A percentile compares a stretch with the other conserved stretches of the same genome.
Conservation (phyloP, 768 basidiomycete species). For the Cystofilobasidium macerans region DNA sequence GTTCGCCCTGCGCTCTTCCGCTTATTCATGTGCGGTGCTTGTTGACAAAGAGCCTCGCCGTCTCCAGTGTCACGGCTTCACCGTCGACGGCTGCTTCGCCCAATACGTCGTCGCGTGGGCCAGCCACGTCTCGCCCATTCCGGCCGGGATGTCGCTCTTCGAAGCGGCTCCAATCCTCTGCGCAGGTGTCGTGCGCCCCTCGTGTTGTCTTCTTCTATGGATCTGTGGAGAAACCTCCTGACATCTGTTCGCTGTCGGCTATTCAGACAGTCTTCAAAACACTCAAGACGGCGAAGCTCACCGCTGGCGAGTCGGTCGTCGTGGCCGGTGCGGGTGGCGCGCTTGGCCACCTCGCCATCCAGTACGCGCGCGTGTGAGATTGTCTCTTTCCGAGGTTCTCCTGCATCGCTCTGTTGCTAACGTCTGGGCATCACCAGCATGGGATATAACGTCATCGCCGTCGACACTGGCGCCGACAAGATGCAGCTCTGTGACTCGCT, state of each 20-base stretch:
- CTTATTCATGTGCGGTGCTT: too few species aligned
- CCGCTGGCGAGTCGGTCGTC: slow-evolving; percentile 15
- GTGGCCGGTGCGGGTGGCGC: slow-evolving; percentile 43
- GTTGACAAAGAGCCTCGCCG: too few species aligned
- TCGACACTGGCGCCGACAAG: slow-evolving; percentile 70
- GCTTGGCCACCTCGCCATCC: slow-evolving; percentile 70
- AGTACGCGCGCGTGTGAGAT: too few species aligned
- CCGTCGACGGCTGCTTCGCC: slow-evolving; percentile 62
- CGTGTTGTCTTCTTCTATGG: slow-evolving; percentile 18
- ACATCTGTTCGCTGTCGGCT: neutral
- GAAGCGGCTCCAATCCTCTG: slow-evolving; percentile 64
- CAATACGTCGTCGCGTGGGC: slow-evolving; percentile 41
- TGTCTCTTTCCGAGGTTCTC: too few species aligned
- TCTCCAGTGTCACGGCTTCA: slow-evolving; percentile 57
- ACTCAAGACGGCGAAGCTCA: slow-evolving; percentile 5
- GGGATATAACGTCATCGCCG: slow-evolving; percentile 51
- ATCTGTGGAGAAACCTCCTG: too few species aligned
- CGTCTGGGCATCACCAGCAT: too few species aligned
- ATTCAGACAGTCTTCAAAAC: slow-evolving; percentile 19
- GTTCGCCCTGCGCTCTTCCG: neutral
- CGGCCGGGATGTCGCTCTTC: slow-evolving; percentile 47
- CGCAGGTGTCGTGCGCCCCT: slow-evolving; percentile 41
- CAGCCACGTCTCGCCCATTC: slow-evolving; percentile 66
- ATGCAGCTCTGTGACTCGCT: slow-evolving; percentile 50
- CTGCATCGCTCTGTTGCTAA: too few species aligned